Evolutionary conservation across 169 alveolate species (phyloP).

Genomic region (Plasmodium berghei): DNA sequence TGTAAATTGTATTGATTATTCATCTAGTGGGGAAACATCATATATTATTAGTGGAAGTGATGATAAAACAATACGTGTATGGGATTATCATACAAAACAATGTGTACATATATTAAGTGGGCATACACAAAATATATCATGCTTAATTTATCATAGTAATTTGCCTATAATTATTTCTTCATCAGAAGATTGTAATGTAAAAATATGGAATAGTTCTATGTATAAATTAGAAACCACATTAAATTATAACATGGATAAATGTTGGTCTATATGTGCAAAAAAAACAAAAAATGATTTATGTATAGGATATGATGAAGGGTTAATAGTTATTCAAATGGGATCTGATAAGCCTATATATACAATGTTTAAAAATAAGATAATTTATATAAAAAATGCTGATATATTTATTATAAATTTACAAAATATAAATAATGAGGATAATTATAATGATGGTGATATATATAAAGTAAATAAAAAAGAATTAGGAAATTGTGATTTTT

Average conservation of each 20-base stretch:
- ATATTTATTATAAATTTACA: constrained; percentile 94
- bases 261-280: constrained; percentile 93
- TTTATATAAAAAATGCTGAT: constrained; percentile 95
- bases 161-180: constrained; percentile 95
- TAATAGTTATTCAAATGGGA: constrained; percentile 96
- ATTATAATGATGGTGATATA: constrained; percentile 70
- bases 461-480: constrained; percentile 84
- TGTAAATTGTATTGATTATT: constrained; percentile 94
- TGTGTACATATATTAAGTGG: constrained; percentile 96
- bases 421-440: constrained; percentile 46
- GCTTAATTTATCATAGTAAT: constrained; percentile 95
- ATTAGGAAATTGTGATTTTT: constrained; percentile 94
- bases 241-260: constrained; percentile 94
- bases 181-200: constrained; percentile 97
- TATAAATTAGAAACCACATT: constrained; percentile 93
- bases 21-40: constrained; percentile 92
- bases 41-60: constrained; percentile 97
- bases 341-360: constrained; percentile 96
- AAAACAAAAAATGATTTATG: constrained; percentile 86
- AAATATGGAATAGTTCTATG: constrained; percentile 97
- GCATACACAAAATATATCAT: constrained; percentile 94
- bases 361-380: constrained; percentile 94
- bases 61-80: constrained; percentile 96
- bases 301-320: constrained; percentile 91
- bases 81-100: constrained; percentile 99